Percentiles rank a stretch among this genome's conserved stretches.
phyloP scores from a whole-genome alignment of 2,329 filamentous ascomycete genomes.

The Passalora sequoiae region DNA sequence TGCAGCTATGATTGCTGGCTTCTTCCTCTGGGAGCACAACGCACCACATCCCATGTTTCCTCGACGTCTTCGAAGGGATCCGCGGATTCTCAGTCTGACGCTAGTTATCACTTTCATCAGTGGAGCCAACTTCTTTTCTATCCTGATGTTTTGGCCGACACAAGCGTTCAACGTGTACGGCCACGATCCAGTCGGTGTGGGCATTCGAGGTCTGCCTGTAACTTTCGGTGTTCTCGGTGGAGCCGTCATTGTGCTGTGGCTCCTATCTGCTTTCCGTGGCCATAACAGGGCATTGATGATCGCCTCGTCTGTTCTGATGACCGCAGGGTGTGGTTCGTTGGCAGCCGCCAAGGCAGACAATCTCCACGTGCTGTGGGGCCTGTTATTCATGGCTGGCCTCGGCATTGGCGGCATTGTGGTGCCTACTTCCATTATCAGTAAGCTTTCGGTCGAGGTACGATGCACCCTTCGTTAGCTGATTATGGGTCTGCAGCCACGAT shows the following conservation, averaged over 20 bases:
- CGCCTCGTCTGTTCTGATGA: slow-evolving; percentile 59
- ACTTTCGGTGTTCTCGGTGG: slow-evolving; percentile 59
- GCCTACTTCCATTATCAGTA: slow-evolving; percentile 57
- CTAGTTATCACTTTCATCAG: slow-evolving; percentile 39
- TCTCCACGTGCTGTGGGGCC: slow-evolving; percentile 26
- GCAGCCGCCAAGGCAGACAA: slow-evolving; percentile 30
- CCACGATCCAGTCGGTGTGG: slow-evolving; percentile 60
- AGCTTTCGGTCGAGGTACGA: slow-evolving; percentile 3
- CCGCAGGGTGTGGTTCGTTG: slow-evolving; percentile 46
- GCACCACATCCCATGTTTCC: slow-evolving; percentile 28
- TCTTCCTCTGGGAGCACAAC: slow-evolving; percentile 32
- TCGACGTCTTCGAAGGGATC: slow-evolving; percentile 21
- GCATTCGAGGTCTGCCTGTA: slow-evolving; percentile 59
- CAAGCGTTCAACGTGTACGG: slow-evolving; percentile 39
- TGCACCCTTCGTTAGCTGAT: neutral
- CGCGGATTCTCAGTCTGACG: slow-evolving; percentile 34
- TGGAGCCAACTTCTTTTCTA: slow-evolving; percentile 37
- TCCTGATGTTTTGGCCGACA: slow-evolving; percentile 57
- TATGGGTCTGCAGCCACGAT: slow-evolving; percentile 52
- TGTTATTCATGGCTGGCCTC: slow-evolving; percentile 51
- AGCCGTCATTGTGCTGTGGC: slow-evolving; percentile 54
- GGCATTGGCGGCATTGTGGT: slow-evolving; percentile 64
- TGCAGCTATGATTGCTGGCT: slow-evolving; percentile 28
- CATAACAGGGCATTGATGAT: slow-evolving; percentile 59
- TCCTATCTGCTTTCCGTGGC: slow-evolving; percentile 56